Evolutionary conservation across 2,329 filamentous ascomycete genomes (phyloP).

Genomic region (Didymella pomorum): DNA sequence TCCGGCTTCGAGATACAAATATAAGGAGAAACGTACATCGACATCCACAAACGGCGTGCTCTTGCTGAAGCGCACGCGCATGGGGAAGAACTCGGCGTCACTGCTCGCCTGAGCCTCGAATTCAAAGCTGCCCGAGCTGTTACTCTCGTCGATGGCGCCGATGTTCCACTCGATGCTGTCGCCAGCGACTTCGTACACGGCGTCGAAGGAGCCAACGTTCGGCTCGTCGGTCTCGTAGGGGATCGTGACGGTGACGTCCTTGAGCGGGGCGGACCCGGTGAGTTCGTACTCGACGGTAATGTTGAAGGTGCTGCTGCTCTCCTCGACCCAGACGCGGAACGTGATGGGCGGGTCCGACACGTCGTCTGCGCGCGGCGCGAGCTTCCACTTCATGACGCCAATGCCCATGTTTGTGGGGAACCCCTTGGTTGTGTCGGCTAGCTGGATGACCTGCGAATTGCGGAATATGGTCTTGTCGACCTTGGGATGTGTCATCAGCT

Average conservation of each 20-base stretch:
- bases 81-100: conserved; percentile 97
- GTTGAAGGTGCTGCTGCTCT: conserved; percentile 81
- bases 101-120: conserved; percentile 89
- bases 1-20: no score
- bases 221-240: conserved; percentile 88
- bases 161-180: conserved; percentile 95
- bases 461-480: conserved; percentile 91
- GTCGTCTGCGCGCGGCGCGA: conserved; percentile 81
- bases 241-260: conserved; percentile 86
- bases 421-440: conserved; percentile 84
- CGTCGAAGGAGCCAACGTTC: conserved; percentile 89
- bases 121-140: conserved; percentile 86
- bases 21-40: conserved; percentile 72
- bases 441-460: conserved; percentile 82
- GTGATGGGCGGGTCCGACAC: conserved; percentile 85
- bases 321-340: conserved; percentile 98
- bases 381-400: conserved; percentile 91
- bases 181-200: conserved; percentile 90
- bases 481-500: conserved; percentile 96
- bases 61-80: conserved; percentile 90
- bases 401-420: conserved; percentile 96
- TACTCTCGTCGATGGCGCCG: conserved; percentile 82
- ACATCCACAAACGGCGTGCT: conserved; percentile 87
- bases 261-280: conserved; percentile 77
- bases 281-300: conserved; percentile 97